Conservation (phyloP, 2,329 filamentous ascomycete genomes). For the Hymenotorrendiella dingleyae region DNA sequence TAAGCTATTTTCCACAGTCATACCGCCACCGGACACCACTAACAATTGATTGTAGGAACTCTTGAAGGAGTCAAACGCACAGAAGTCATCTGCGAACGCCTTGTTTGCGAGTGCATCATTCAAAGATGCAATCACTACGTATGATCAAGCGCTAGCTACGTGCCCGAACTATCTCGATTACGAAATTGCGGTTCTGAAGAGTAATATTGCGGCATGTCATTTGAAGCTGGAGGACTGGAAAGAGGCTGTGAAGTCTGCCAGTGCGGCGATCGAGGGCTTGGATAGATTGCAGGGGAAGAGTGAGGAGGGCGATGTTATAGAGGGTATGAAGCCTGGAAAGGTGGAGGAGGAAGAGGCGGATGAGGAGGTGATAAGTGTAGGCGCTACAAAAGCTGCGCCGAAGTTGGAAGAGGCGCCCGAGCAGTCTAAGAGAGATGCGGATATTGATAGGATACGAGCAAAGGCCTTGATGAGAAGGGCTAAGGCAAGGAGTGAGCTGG, state of each 20-base stretch:
- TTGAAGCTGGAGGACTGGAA: conserved; percentile 83
- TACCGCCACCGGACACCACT: too few species aligned
- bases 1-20: background rate
- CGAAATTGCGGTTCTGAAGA: conserved; percentile 78
- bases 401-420: conserved; percentile 24
- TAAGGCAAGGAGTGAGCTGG: conserved; percentile 52
- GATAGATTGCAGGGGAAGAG: conserved; percentile 45
- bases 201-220: conserved; percentile 86
- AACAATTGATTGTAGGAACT: conserved; percentile 47
- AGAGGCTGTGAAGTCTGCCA: conserved; percentile 69
- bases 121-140: conserved; percentile 72
- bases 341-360: conserved; percentile 42
- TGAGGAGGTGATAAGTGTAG: conserved; percentile 55
- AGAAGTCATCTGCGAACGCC: conserved; percentile 71
- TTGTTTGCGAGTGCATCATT: conserved; percentile 71
- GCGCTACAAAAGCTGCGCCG: conserved; percentile 42
- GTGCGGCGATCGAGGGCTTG: conserved; percentile 66
- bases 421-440: conserved; percentile 41
- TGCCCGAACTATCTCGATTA: conserved; percentile 84
- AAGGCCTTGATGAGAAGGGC: conserved; percentile 64
- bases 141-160: conserved; percentile 71
- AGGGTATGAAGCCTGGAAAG: conserved; percentile 27
- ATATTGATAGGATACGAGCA: conserved; percentile 70
- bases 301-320: conserved; percentile 29
- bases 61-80: conserved; percentile 62